These are phyloP conservation scores for Macrolepiota dolichaula DNA, from an alignment of 768 basidiomycete genomes.

Conservation along the genomic window DNA sequence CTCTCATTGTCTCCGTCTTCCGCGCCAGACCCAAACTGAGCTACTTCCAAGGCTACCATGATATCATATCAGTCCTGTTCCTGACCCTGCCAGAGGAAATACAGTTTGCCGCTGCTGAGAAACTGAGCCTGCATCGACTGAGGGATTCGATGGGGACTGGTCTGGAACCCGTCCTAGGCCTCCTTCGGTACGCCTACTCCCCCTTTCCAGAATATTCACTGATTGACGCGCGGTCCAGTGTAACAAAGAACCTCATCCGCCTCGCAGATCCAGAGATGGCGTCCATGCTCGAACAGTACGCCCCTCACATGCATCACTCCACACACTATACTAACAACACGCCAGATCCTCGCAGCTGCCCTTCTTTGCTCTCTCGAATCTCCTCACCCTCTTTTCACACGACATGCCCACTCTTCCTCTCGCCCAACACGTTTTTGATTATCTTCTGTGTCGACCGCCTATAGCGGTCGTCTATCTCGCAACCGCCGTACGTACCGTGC, in stretches of 20 bases:
- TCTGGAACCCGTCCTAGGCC: constrained; percentile 81
- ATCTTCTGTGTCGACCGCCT: constrained; percentile 78
- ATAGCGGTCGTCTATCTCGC: constrained; percentile 79
- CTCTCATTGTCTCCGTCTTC: constrained; percentile 72
- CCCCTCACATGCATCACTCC: constrained; percentile 9
- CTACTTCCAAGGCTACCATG: constrained; percentile 96
- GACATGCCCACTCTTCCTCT: constrained; percentile 87
- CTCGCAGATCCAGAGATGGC: constrained; percentile 71
- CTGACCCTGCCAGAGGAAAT: constrained; percentile 65
- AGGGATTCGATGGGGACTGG: constrained; percentile 87
- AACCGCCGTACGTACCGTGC: constrained; percentile 57
- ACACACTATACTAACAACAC: background rate
- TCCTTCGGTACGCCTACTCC: constrained; percentile 51
- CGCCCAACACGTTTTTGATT: constrained; percentile 92
- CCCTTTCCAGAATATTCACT: background rate
- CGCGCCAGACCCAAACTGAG: constrained; percentile 66
- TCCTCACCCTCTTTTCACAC: constrained; percentile 90
- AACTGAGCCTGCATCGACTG: constrained; percentile 72
- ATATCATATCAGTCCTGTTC: constrained; percentile 82
- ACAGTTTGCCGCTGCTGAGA: constrained; percentile 59
- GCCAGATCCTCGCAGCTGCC: constrained; percentile 73
- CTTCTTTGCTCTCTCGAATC: constrained; percentile 86
- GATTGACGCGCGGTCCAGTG: constrained; percentile 33
- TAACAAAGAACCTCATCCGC: constrained; percentile 70
- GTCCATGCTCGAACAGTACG: constrained; percentile 62